These are phyloP conservation scores for Pythium coloratum DNA, from an alignment of 352 stramenopile species.

Conservation along the genomic window DNA sequence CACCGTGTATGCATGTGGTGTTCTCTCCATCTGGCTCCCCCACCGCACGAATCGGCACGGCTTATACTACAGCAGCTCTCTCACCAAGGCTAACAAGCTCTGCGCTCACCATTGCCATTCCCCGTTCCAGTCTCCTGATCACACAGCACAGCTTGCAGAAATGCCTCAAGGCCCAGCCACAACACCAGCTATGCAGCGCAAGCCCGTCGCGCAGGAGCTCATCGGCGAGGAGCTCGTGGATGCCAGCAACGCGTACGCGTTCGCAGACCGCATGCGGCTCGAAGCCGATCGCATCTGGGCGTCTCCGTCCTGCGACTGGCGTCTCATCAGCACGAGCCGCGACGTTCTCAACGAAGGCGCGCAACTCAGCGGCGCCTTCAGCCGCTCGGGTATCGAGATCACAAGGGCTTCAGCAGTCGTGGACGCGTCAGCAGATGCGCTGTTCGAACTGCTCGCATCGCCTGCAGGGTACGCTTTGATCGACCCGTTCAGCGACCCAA, in stretches of 20 bases:
- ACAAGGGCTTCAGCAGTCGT: slow-evolving; percentile 25
- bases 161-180: background rate
- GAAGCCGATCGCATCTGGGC: slow-evolving; percentile 34
- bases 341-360: slow-evolving; percentile 19
- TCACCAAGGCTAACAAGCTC: background rate
- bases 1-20: background rate
- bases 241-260: slow-evolving; percentile 21
- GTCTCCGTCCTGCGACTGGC: slow-evolving; percentile 13
- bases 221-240: slow-evolving; percentile 34
- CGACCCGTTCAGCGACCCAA: slow-evolving; percentile 32
- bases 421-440: slow-evolving; percentile 18
- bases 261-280: slow-evolving; percentile 31
- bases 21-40: background rate
- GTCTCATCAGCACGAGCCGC: slow-evolving; percentile 22
- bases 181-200: background rate
- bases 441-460: slow-evolving; percentile 37
- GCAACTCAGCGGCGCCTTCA: slow-evolving; percentile 28
- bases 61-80: too few species aligned
- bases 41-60: too few species aligned
- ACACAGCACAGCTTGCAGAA: too few species aligned
- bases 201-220: slow-evolving; percentile 11
- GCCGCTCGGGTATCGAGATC: slow-evolving; percentile 17
- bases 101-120: background rate
- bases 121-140: background rate
- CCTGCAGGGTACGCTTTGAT: slow-evolving; percentile 33